Conservation (phyloP, 352 stramenopile species). For the Phytophthora megakarya region DNA sequence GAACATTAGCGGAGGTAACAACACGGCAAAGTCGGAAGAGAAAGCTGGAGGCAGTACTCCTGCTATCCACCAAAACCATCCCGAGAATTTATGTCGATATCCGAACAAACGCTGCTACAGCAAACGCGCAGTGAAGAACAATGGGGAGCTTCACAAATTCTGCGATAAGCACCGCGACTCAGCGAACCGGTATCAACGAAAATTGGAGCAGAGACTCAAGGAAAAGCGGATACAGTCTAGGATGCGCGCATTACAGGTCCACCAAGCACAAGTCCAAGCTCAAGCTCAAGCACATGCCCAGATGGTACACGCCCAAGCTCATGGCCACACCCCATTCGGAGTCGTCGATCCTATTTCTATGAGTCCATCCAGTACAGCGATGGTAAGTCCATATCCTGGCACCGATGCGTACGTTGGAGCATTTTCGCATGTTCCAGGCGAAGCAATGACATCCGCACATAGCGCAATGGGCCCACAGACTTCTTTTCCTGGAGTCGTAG, state of each 20-base stretch:
- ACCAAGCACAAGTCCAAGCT: conserved; percentile 24
- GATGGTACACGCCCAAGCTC: conserved; percentile 13
- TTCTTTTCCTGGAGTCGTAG: conserved; percentile 1
- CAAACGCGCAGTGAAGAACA: conserved; percentile 63
- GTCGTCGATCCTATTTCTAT: conserved; percentile 4
- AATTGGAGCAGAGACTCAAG: conserved; percentile 52
- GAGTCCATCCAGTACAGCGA: conserved; percentile 2
- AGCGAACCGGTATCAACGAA: conserved; percentile 68
- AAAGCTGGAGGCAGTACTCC: conserved; percentile 17
- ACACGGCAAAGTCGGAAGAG: conserved; percentile 9
- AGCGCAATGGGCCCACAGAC: conserved; percentile 3
- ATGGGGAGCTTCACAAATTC: conserved; percentile 71
- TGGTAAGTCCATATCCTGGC: conserved; percentile 20
- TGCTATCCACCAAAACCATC: conserved; percentile 28
- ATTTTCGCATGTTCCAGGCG: background rate
- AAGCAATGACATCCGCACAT: background rate
- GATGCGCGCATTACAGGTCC: conserved; percentile 30
- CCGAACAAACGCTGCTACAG: conserved; percentile 70
- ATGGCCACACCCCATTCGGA: conserved; percentile 1
- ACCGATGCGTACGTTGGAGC: conserved; percentile 17
- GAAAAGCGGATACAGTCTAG: conserved; percentile 39
- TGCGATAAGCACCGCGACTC: conserved; percentile 63
- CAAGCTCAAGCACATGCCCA: conserved; percentile 28
- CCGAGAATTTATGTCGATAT: conserved; percentile 54
- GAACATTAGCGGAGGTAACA: conserved; percentile 21